Evolutionary conservation across 1,139 yeast species (phyloP).

Genomic region (Magnusiomyces paraingens): DNA sequence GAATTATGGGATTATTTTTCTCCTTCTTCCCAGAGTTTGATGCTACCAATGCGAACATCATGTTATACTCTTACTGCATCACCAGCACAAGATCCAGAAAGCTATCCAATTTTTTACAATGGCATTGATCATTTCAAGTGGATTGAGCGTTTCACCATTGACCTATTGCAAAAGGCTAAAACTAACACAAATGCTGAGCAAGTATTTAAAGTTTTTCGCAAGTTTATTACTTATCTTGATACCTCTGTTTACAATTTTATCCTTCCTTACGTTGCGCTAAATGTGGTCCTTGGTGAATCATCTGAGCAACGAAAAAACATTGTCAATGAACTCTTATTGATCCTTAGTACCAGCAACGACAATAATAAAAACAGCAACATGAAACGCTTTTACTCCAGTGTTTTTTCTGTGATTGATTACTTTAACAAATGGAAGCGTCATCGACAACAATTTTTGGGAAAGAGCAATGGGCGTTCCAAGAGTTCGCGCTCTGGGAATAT

Average conservation of each 20-base stretch:
- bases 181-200: conserved; percentile 38
- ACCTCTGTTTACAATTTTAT: conserved; percentile 60
- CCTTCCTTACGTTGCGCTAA: conserved; percentile 73
- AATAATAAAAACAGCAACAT: conserved; percentile 48
- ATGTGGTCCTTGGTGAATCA: conserved; percentile 52
- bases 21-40: conserved; percentile 63
- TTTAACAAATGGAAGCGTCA: conserved; percentile 67
- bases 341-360: conserved; percentile 42
- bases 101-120: conserved; percentile 45
- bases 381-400: conserved; percentile 46
- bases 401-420: conserved; percentile 77
- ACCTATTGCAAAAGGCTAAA: conserved; percentile 46
- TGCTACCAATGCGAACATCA: conserved; percentile 70
- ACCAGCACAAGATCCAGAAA: conserved; percentile 22
- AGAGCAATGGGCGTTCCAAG: conserved; percentile 6
- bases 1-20: conserved; percentile 57
- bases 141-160: conserved; percentile 64
- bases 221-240: conserved; percentile 56
- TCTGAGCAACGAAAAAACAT: conserved; percentile 43
- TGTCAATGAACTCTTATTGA: conserved; percentile 49
- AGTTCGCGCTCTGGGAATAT: conserved; percentile 1
- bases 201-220: conserved; percentile 60
- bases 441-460: conserved; percentile 22
- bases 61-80: conserved; percentile 53
- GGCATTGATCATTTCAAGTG: conserved; percentile 46